Base-by-base conservation (phyloP, 2,329 filamentous ascomycete species). In the Alternaria sp. region DNA sequence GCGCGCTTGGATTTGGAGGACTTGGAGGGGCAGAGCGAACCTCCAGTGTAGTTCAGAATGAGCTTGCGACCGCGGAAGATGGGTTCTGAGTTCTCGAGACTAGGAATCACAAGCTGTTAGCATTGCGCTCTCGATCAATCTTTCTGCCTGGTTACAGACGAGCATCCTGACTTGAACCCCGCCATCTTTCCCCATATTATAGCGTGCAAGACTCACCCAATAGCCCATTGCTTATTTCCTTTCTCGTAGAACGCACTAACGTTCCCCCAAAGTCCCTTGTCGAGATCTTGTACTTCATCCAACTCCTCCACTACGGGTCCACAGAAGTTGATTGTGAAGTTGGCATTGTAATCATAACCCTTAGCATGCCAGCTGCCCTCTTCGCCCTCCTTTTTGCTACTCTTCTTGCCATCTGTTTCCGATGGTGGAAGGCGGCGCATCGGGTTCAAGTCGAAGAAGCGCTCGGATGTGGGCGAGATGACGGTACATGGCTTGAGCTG, bases 241-340 rank as follows among this genome's bases (percentile, higher is more conserved):
- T 82, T 81, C 72, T 85, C 83, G 73, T 94, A 95, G 72, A 88
- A 93, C 21, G 90, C 91, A 81, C 90, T 92, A 66, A 94, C 86
- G 68, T 94, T 93, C 77, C 81, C 81, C 88, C 88, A 91, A 46
- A 82, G 69, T 54, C 75, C 74, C 76, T 85, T 82, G 42, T 87
- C 82, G 39, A 93, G 76, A n/a, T 88, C 90, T 10, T 85, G 83
- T 9, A 90, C 85, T 61, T 86, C 81, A 41, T 83, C 80, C 21
- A 90, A 80, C 14, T 85, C 80, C 67, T 90, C 86, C 14, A 93
- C 84, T n/a, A 93, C 89, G 1, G 90, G 82, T 34, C 84, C 88
- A 80, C 91, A 95, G 68, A 95, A 88, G 78, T 95, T 95, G 69
- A 94, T 74, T 2, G 91, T 94, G 72, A 95, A 95, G 80, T 94